Percentiles rank a stretch among this genome's conserved stretches.
These are phyloP conservation scores for Candida tropicalis DNA, from an alignment of 1,139 yeast species.

Conservation along the genomic window DNA sequence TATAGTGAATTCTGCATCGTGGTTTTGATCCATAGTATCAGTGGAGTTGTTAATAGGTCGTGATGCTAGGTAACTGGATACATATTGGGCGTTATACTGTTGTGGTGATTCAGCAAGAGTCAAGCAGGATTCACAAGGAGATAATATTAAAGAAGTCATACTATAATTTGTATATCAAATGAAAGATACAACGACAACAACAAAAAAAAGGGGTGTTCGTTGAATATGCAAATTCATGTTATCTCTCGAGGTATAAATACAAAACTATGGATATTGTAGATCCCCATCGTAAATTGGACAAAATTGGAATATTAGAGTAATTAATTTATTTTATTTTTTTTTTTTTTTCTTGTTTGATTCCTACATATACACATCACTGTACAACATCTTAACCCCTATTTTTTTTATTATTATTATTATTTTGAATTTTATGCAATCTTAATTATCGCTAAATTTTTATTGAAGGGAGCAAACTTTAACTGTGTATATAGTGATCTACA, in stretches of 20 bases:
- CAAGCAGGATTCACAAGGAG: conserved; percentile 20
- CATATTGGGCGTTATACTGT: conserved; percentile 11
- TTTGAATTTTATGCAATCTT: neutral
- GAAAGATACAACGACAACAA: neutral
- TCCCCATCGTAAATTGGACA: neutral
- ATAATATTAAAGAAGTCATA: conserved; percentile 7
- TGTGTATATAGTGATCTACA: too few species aligned
- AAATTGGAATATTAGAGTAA: neutral
- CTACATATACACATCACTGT: neutral
- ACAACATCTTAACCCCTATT: neutral
- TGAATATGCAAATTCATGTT: neutral
- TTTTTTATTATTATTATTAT: neutral
- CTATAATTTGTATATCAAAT: neutral
- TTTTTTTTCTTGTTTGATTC: neutral
- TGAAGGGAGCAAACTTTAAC: too few species aligned
- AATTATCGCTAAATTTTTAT: too few species aligned
- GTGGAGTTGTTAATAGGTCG: conserved; percentile 8
- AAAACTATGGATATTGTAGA: neutral
- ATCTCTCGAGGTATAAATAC: neutral
- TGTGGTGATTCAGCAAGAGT: conserved; percentile 14
- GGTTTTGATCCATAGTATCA: neutral
- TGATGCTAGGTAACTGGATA: conserved; percentile 13
- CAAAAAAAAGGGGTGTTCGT: too few species aligned
- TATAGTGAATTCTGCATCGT: conserved; percentile 15
- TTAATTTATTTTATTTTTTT: neutral